Evolutionary conservation across 306 rosid species (phyloP).

Genomic region (Ammopiptanthus mongolicus): DNA sequence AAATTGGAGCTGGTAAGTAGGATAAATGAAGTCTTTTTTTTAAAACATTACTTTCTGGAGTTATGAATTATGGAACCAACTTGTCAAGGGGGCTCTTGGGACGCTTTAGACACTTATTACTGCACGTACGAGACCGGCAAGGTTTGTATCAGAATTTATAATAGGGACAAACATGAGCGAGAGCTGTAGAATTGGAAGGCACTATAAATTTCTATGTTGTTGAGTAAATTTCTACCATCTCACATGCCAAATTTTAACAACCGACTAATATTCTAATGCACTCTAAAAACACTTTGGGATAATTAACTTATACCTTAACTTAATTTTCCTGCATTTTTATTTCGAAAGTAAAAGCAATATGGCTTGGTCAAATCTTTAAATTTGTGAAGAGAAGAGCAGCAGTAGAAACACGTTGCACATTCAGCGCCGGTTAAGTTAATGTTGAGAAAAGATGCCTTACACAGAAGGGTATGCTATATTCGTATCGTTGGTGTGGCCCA

Average conservation of each 20-base stretch:
- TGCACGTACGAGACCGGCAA: neutral
- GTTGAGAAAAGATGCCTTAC: slow-evolving; percentile 34
- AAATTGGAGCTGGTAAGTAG: too few relatives aligned
- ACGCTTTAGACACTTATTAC: slow-evolving; percentile 12
- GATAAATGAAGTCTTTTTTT: too few relatives aligned
- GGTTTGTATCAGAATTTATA: neutral
- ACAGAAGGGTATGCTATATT: slow-evolving; percentile 37
- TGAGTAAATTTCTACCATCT: neutral
- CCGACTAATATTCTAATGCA: neutral
- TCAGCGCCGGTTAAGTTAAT: slow-evolving; percentile 28
- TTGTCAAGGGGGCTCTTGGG: neutral
- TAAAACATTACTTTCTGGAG: neutral
- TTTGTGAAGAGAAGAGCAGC: slow-evolving; percentile 7
- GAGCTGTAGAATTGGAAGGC: too few relatives aligned
- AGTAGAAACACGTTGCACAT: slow-evolving; percentile 31
- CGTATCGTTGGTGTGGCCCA: slow-evolving; percentile 52
- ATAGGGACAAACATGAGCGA: too few relatives aligned
- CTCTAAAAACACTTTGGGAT: neutral
- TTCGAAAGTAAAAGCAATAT: neutral
- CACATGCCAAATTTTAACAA: neutral
- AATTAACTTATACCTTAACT: neutral
- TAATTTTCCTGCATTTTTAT: neutral
- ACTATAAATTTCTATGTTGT: too few relatives aligned
- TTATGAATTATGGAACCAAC: neutral
- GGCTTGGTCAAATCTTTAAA: slow-evolving; percentile 7